Evolutionary conservation across 306 rosid genomes (phyloP).

Genomic region (Prunus kanzakura): DNA sequence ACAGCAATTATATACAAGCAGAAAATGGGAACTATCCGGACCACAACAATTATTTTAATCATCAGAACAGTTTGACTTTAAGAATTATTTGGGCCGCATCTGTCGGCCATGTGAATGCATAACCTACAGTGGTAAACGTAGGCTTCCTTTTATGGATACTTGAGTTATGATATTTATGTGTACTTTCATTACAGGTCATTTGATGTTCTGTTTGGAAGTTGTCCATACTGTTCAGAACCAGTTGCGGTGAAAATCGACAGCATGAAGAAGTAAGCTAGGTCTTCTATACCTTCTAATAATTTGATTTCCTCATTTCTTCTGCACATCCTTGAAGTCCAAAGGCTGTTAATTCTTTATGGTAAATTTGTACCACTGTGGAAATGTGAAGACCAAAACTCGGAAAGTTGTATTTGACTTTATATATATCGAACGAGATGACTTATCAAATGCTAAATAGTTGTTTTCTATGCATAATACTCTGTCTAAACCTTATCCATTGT

Average conservation of each 20-base stretch:
- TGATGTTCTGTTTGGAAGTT: conserved; percentile 35
- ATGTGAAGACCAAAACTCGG: neutral
- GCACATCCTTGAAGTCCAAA: neutral
- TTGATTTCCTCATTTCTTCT: neutral
- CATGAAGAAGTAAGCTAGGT: conserved; percentile 6
- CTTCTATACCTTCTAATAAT: neutral
- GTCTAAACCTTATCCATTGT: neutral
- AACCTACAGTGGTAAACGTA: conserved; percentile 4
- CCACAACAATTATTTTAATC: neutral
- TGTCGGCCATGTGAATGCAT: neutral
- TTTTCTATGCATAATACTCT: neutral
- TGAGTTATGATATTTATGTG: neutral
- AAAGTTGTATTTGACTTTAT: neutral
- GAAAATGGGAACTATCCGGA: neutral
- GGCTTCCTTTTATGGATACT: neutral
- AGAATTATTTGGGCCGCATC: neutral
- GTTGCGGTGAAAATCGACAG: conserved; percentile 32
- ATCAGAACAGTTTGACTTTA: neutral
- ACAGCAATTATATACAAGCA: neutral
- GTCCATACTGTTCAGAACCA: conserved; percentile 40
- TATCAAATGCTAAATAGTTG: neutral
- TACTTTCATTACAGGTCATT: conserved; percentile 35
- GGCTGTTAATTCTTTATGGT: neutral
- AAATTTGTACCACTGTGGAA: neutral
- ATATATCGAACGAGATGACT: neutral